These are phyloP conservation scores for Datisca glomerata DNA, from an alignment of 306 rosid genomes.

Conservation along the genomic window DNA sequence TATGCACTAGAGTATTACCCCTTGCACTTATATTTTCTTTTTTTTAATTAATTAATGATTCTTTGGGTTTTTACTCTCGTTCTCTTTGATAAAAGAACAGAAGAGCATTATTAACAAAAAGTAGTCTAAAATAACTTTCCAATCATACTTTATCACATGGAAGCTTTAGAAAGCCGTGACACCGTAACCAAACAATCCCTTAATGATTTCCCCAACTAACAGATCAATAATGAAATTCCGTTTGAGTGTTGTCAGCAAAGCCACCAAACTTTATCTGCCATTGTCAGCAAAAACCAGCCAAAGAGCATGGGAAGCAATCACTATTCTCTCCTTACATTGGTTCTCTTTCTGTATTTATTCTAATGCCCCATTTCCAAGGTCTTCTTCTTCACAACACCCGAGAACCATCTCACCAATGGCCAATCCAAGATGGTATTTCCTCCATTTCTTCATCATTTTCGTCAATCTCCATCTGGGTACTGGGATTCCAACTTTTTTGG, in stretches of 20 bases:
- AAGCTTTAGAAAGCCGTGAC: too few species aligned
- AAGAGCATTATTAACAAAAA: too few species aligned
- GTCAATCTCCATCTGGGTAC: constrained; percentile 17
- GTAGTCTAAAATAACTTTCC: too few species aligned
- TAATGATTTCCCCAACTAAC: too few species aligned
- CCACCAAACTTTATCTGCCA: background rate
- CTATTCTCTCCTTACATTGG: background rate
- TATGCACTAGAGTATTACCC: too few species aligned
- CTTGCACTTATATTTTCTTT: too few species aligned
- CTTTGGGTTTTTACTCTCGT: too few species aligned
- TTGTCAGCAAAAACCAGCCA: background rate
- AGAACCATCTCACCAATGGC: constrained; percentile 2
- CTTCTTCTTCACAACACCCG: background rate
- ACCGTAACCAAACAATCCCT: too few species aligned
- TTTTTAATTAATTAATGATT: too few species aligned
- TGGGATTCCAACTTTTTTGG: constrained; percentile 4
- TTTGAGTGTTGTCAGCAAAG: background rate
- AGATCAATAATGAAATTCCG: too few species aligned
- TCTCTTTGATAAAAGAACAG: too few species aligned
- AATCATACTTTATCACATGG: too few species aligned
- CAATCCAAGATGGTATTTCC: constrained; percentile 9
- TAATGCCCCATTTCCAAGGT: constrained; percentile 1
- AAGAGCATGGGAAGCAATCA: background rate
- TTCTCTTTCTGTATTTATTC: background rate
- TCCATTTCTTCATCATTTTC: constrained; percentile 11